These are phyloP conservation scores for Talaromyces funiculosus DNA, from an alignment of 2,329 filamentous ascomycete species.

Conservation along the genomic window DNA sequence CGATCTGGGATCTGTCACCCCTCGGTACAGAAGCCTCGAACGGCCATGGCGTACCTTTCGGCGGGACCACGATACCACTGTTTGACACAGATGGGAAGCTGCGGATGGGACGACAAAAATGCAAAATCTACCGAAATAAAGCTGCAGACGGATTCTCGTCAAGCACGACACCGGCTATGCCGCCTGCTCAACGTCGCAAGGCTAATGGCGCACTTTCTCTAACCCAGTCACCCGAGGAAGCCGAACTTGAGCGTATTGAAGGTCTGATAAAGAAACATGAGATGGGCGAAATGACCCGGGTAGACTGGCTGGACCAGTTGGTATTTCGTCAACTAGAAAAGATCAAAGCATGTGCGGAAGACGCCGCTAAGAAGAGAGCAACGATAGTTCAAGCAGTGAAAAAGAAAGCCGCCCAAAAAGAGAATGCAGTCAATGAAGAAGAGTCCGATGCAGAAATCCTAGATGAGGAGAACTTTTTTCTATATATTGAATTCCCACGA, in stretches of 20 bases:
- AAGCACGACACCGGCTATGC: conserved; percentile 69
- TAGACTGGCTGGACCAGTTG: conserved; percentile 92
- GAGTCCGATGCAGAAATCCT: conserved; percentile 31
- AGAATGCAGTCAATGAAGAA: conserved; percentile 38
- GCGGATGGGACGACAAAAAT: conserved; percentile 89
- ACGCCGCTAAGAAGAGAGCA: conserved; percentile 55
- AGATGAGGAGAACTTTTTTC: conserved; percentile 64
- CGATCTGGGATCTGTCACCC: conserved; percentile 89
- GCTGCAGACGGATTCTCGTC: conserved; percentile 79
- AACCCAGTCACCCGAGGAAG: conserved; percentile 60
- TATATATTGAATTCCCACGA: conserved; percentile 85
- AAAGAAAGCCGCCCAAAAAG: conserved; percentile 22
- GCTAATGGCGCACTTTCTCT: conserved; percentile 44
- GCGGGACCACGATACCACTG: conserved; percentile 84
- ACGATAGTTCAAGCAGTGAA: conserved; percentile 32
- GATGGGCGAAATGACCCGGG: conserved; percentile 88
- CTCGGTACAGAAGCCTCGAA: conserved; percentile 63
- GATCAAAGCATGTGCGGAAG: conserved; percentile 59
- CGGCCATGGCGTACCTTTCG: conserved; percentile 81
- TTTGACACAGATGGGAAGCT: conserved; percentile 90
- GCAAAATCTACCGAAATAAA: conserved; percentile 73
- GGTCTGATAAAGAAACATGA: conserved; percentile 94
- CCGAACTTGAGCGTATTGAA: conserved; percentile 85
- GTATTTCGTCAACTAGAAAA: conserved; percentile 89
- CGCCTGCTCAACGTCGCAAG: conserved; percentile 50